Evolutionary conservation across 345 rosid species (phyloP).

Genomic region (Carallia brachiata): DNA sequence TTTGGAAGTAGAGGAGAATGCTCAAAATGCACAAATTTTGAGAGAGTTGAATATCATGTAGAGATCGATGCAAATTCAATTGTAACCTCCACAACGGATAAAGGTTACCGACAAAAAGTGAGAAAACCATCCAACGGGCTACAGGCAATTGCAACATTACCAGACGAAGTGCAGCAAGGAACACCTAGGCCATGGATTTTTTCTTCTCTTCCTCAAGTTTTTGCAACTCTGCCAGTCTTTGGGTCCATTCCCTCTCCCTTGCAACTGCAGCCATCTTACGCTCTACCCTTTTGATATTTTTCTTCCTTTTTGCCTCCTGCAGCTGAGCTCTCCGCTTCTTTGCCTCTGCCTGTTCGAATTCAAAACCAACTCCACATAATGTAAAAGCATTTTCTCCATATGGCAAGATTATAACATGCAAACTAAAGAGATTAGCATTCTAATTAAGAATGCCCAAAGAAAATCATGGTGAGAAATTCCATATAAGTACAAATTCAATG

Average conservation of each 20-base stretch:
- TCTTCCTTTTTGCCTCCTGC: constrained; percentile 82
- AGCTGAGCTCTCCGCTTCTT: constrained; percentile 84
- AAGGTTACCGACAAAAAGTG: no score
- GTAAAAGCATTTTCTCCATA: not conserved
- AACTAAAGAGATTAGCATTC: not conserved
- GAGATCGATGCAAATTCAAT: no score
- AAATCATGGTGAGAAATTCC: not conserved
- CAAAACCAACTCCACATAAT: constrained; percentile 8
- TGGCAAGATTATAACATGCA: not conserved
- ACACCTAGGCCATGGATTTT: constrained; percentile 32
- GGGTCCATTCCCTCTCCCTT: constrained; percentile 88
- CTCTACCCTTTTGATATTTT: constrained; percentile 47
- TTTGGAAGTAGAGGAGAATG: no score
- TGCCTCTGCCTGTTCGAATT: constrained; percentile 64
- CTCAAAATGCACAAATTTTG: no score
- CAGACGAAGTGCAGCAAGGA: not conserved
- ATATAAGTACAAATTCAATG: no score
- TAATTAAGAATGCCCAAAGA: not conserved
- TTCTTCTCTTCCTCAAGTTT: constrained; percentile 76
- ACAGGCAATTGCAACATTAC: not conserved
- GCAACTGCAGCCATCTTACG: constrained; percentile 88
- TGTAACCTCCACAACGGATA: no score
- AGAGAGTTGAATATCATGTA: no score
- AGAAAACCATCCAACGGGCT: not conserved
- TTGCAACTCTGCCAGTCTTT: constrained; percentile 69